Evolutionary conservation across 352 stramenopile genomes (phyloP).

Genomic region (Globisporangium spinosum): DNA sequence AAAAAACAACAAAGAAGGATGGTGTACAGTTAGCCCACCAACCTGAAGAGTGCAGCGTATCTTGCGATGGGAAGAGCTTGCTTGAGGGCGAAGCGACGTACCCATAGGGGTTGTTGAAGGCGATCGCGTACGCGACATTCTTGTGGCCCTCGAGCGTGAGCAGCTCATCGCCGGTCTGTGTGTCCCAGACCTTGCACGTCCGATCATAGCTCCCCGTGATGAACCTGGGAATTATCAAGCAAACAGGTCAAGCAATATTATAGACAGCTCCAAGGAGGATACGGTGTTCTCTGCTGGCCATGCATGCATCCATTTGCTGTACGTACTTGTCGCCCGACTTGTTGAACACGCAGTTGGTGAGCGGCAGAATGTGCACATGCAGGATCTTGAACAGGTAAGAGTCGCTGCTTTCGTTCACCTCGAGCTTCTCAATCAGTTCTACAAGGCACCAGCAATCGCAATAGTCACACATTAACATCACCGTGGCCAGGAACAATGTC

Average conservation of each 20-base stretch:
- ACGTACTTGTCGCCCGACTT: constrained; percentile 92
- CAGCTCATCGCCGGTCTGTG: constrained; percentile 91
- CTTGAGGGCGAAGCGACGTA: constrained; percentile 17
- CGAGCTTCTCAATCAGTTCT: constrained; percentile 95
- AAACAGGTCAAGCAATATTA: neutral
- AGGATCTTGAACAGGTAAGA: constrained; percentile 97
- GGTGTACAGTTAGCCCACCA: neutral
- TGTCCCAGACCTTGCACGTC: constrained; percentile 96
- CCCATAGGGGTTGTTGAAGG: constrained; percentile 96
- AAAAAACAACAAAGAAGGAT: constrained; percentile 7
- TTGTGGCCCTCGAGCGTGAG: constrained; percentile 93
- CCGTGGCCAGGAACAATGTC: neutral
- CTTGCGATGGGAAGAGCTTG: neutral
- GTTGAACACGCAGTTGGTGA: constrained; percentile 97
- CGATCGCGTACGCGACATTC: constrained; percentile 96
- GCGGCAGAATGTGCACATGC: constrained; percentile 91
- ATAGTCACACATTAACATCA: neutral
- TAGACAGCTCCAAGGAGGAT: too few species aligned
- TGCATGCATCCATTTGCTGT: too few species aligned
- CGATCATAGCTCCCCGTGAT: constrained; percentile 95
- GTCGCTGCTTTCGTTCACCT: constrained; percentile 92
- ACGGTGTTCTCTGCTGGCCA: too few species aligned
- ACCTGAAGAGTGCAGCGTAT: neutral
- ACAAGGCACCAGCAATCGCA: neutral
- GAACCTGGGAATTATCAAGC: constrained; percentile 50